Evolutionary conservation across 495 filamentous ascomycete genomes (phyloP).

Genomic region (Tuber umbilicatum): DNA sequence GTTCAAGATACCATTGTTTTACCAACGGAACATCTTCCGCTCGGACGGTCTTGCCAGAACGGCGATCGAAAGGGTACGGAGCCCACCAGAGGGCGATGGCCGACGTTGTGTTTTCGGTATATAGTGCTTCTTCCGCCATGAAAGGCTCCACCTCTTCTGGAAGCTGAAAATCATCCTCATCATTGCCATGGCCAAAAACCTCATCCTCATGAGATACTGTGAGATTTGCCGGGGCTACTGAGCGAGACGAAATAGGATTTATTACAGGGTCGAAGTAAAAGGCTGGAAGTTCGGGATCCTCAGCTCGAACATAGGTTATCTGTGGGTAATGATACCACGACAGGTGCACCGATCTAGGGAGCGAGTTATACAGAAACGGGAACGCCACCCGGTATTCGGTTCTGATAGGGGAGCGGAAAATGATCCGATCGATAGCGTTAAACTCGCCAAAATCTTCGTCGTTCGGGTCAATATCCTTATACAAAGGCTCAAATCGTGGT

Average conservation of each 20-base stretch:
- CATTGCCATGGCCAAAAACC: conserved; percentile 77
- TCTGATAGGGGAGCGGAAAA: conserved; percentile 90
- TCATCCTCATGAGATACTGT: conserved; percentile 91
- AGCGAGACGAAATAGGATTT: conserved; percentile 93
- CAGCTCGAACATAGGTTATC: conserved; percentile 79
- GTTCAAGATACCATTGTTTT: conserved; percentile 98
- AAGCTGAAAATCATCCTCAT: conserved; percentile 81
- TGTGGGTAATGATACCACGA: conserved; percentile 93
- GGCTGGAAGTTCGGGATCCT: conserved; percentile 82
- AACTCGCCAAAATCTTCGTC: conserved; percentile 99
- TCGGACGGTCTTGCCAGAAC: conserved; percentile 95
- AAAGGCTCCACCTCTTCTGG: conserved; percentile 79
- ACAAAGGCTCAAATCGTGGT: conserved; percentile 92
- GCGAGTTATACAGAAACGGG: conserved; percentile 91
- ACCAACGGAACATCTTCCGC: conserved; percentile 95
- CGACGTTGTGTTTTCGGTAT: conserved; percentile 80
- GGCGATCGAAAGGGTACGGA: conserved; percentile 88
- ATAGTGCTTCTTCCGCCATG: conserved; percentile 81
- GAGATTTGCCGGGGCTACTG: conserved; percentile 90
- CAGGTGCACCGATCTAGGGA: conserved; percentile 87
- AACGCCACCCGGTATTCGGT: conserved; percentile 95
- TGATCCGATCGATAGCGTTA: conserved; percentile 98
- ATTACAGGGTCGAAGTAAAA: conserved; percentile 98
- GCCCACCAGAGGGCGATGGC: conserved; percentile 98
- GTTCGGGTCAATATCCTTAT: conserved; percentile 98